phyloP scores from a whole-genome alignment of 495 filamentous ascomycete species.

The Friedmanniomyces simplex region DNA sequence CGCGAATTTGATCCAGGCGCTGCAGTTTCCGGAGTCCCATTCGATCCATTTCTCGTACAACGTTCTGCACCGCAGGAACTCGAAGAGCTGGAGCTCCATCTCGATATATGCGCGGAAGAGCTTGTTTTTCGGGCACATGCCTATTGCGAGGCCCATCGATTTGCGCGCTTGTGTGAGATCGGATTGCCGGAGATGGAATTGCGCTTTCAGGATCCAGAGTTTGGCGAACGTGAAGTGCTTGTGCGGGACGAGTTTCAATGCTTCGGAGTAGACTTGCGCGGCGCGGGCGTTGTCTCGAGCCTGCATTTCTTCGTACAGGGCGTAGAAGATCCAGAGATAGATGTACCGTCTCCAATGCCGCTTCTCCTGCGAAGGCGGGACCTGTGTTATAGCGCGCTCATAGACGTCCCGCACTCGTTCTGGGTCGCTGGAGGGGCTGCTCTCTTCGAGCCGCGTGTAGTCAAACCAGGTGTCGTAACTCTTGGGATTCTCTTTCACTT shows the following conservation, averaged over 20 bases:
- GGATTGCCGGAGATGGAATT: conserved; percentile 84
- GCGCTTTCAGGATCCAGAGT: conserved; percentile 84
- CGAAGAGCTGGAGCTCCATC: conserved; percentile 81
- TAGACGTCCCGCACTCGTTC: conserved; percentile 85
- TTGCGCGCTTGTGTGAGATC: conserved; percentile 72
- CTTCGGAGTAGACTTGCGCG: conserved; percentile 82
- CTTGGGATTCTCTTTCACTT: conserved; percentile 77
- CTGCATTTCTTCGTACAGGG: conserved; percentile 84
- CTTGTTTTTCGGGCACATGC: conserved; percentile 91
- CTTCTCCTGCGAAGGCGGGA: conserved; percentile 93
- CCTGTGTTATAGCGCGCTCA: conserved; percentile 90
- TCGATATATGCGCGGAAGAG: conserved; percentile 90
- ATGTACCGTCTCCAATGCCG: conserved; percentile 95
- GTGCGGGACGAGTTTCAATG: conserved; percentile 79
- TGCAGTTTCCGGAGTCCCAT: conserved; percentile 78
- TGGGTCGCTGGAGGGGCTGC: conserved; percentile 49
- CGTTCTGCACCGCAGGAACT: conserved; percentile 80
- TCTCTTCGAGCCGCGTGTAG: conserved; percentile 84
- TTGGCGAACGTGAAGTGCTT: conserved; percentile 98
- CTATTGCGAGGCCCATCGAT: conserved; percentile 77
- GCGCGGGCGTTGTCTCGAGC: conserved; percentile 69
- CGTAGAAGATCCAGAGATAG: conserved; percentile 97
- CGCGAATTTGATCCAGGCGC: conserved; percentile 91
- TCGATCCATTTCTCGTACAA: conserved; percentile 89
- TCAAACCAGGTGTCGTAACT: conserved; percentile 98